phyloP scores from a whole-genome alignment of 208 protist species.

The Acanthamoeba divionensis region DNA sequence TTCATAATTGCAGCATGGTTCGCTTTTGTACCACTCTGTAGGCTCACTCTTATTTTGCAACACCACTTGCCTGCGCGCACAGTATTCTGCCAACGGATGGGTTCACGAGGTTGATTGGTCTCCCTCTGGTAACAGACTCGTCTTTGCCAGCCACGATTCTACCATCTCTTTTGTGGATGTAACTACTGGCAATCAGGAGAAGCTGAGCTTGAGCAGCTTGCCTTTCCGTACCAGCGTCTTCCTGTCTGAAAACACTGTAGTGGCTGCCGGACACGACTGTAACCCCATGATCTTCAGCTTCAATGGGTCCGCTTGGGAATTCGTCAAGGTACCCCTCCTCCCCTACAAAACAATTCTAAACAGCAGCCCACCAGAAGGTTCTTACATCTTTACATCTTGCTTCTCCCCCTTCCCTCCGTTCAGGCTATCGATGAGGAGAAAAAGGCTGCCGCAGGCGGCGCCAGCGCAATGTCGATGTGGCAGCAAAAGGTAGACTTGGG shows the following conservation, averaged over 20 bases:
- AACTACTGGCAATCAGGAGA: neutral
- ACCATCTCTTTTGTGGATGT: slow-evolving; percentile 68
- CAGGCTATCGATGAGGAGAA: slow-evolving; percentile 38
- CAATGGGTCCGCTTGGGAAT: slow-evolving; percentile 11
- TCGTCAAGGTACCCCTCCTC: slow-evolving; percentile 68
- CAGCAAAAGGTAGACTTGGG: slow-evolving; percentile 71
- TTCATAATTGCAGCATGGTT: no score
- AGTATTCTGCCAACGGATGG: slow-evolving; percentile 78
- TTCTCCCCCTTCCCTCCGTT: no score
- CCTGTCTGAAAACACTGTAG: slow-evolving; percentile 62
- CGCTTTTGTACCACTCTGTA: no score
- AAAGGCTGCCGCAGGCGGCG: slow-evolving; percentile 17
- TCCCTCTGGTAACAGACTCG: slow-evolving; percentile 78
- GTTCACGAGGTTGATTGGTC: slow-evolving; percentile 80
- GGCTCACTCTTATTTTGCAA: no score
- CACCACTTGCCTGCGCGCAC: slow-evolving; percentile 73
- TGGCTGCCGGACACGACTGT: slow-evolving; percentile 79
- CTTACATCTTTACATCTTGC: neutral
- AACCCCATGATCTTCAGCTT: slow-evolving; percentile 63
- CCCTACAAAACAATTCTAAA: no score
- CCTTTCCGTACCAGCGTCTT: slow-evolving; percentile 71
- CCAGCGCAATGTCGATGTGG: slow-evolving; percentile 73
- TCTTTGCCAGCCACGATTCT: slow-evolving; percentile 76
- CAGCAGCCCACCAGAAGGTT: neutral
- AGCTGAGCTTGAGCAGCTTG: slow-evolving; percentile 52